These are phyloP conservation scores for Cytospora mali DNA, from an alignment of 2,329 filamentous ascomycete genomes.

Conservation along the genomic window DNA sequence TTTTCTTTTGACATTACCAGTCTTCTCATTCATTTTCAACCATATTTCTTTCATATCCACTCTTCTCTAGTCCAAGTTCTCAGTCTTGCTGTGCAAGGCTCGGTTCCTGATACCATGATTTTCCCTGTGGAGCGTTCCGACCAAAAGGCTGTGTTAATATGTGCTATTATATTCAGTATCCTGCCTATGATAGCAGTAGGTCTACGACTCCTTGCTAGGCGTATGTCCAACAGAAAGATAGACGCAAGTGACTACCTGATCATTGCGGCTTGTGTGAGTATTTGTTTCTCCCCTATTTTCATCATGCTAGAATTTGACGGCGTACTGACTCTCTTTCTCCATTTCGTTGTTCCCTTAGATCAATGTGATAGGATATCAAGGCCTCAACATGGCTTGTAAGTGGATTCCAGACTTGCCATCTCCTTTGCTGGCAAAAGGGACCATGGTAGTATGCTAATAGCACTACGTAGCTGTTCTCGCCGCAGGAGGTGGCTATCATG, in stretches of 20 bases:
- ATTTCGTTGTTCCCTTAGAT: too few relatives aligned
- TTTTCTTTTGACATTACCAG: too few relatives aligned
- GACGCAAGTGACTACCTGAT: conserved; percentile 7
- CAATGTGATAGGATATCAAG: conserved; percentile 2
- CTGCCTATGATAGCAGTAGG: conserved; percentile 10
- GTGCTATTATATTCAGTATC: conserved; percentile 4
- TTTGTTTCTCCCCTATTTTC: too few relatives aligned
- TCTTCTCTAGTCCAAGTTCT: neutral
- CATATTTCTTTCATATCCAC: neutral
- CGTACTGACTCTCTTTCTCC: too few relatives aligned
- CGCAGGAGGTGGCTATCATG: conserved; percentile 10
- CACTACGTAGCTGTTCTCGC: neutral
- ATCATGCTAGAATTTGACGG: too few relatives aligned
- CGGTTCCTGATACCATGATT: neutral
- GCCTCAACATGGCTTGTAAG: conserved; percentile 4
- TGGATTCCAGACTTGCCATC: neutral
- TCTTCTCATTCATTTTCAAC: too few relatives aligned
- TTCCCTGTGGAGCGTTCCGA: conserved; percentile 9
- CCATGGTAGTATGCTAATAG: neutral
- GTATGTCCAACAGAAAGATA: conserved; percentile 4
- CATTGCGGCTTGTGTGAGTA: conserved; percentile 8
- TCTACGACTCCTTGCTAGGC: conserved; percentile 35
- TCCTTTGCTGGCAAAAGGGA: neutral
- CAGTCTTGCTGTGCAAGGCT: neutral
- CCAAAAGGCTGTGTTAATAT: conserved; percentile 2